These are phyloP conservation scores for Dothidotthia symphoricarpi DNA, from an alignment of 2,329 filamentous ascomycete genomes.

Conservation along the genomic window DNA sequence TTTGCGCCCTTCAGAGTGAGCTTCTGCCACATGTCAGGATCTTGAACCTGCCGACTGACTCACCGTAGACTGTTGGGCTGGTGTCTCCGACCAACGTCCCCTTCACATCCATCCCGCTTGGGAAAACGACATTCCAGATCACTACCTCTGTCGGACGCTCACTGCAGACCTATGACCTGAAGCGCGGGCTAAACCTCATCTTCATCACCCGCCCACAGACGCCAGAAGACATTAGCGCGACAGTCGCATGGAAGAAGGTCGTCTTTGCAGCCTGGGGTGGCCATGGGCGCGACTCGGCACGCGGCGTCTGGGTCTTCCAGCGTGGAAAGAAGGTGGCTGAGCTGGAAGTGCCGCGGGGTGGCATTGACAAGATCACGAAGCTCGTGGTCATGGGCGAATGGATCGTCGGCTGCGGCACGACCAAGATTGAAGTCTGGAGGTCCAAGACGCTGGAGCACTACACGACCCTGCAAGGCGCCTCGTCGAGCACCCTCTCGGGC, in stretches of 20 bases:
- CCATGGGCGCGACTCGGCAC: constrained; percentile 48
- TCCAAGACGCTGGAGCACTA: constrained; percentile 81
- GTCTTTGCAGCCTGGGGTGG: constrained; percentile 89
- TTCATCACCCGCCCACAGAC: constrained; percentile 93
- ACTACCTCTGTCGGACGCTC: constrained; percentile 89
- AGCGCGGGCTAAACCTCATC: constrained; percentile 82
- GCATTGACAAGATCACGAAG: constrained; percentile 70
- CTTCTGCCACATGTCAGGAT: neutral
- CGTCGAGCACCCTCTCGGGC: constrained; percentile 69
- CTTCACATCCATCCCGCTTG: constrained; percentile 83
- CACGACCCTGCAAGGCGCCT: constrained; percentile 67
- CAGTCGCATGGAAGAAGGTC: constrained; percentile 79
- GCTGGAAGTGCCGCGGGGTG: constrained; percentile 64
- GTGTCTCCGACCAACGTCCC: constrained; percentile 89
- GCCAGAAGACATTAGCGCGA: constrained; percentile 80
- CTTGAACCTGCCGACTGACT: constrained; percentile 9
- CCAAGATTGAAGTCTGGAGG: constrained; percentile 86
- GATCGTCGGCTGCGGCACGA: constrained; percentile 77
- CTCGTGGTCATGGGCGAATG: constrained; percentile 85
- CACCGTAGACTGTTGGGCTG: constrained; percentile 75
- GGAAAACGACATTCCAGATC: constrained; percentile 95
- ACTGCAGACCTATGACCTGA: constrained; percentile 93
- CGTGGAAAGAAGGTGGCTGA: constrained; percentile 81
- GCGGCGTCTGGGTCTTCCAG: constrained; percentile 88
- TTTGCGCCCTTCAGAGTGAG: constrained; percentile 91